A percentile compares a stretch with the other conserved stretches of the same genome.
Conservation (phyloP, 2,329 filamentous ascomycete genomes). For the Microcyclosporella mali region DNA sequence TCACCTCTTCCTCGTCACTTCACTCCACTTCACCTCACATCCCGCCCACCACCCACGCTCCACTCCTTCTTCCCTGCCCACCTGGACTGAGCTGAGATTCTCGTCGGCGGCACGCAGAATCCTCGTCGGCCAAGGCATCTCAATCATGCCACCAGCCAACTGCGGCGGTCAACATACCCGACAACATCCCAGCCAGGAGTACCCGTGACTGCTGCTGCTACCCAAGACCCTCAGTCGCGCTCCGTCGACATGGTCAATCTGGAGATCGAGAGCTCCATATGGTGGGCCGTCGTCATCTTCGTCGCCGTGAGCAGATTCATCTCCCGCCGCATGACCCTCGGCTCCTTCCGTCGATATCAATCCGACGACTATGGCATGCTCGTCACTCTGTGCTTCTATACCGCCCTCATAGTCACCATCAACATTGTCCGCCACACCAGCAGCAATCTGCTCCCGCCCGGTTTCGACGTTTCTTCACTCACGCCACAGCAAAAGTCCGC, state of each 20-base stretch:
- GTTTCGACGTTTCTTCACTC: constrained; percentile 40
- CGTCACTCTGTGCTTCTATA: constrained; percentile 45
- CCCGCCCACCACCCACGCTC: not conserved
- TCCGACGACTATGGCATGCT: constrained; percentile 55
- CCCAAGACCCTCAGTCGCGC: not conserved
- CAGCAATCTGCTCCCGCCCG: constrained; percentile 41
- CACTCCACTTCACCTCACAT: not conserved
- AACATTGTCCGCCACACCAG: constrained; percentile 38
- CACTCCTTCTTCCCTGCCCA: not conserved
- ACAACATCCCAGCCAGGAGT: constrained; percentile 7
- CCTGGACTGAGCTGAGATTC: not conserved
- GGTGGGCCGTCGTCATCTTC: constrained; percentile 31
- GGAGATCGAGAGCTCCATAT: constrained; percentile 43
- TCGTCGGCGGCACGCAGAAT: not conserved
- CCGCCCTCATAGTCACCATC: constrained; percentile 43
- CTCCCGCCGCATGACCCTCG: constrained; percentile 42
- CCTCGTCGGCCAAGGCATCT: not conserved
- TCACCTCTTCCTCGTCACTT: not conserved
- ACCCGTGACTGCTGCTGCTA: constrained; percentile 7
- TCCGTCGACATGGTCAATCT: constrained; percentile 29
- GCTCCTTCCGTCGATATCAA: constrained; percentile 45
- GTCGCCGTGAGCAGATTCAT: constrained; percentile 39
- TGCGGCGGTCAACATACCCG: constrained; percentile 4
- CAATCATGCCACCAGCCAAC: constrained; percentile 8
- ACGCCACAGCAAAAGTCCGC: constrained; percentile 23